Conservation (phyloP, 1,284 basidiomycete genomes). For the Meripilus lineatus region DNA sequence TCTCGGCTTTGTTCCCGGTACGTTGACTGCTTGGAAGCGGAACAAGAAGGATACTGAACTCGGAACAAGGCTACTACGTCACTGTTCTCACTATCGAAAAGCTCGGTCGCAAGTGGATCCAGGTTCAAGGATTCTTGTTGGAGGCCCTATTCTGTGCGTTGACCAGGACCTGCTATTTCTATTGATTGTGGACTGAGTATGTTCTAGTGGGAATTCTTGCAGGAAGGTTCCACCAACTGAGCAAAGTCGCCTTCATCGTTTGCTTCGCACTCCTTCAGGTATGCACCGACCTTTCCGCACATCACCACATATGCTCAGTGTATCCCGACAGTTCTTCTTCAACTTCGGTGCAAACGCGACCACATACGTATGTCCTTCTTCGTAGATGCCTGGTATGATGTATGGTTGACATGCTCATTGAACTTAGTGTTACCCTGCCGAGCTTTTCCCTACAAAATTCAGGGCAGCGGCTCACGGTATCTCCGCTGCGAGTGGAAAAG, state of each 20-base stretch:
- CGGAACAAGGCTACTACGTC: constrained; percentile 15
- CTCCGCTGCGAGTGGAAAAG: constrained; percentile 75
- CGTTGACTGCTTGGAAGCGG: constrained; percentile 7
- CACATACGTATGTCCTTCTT: neutral
- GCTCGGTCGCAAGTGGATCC: constrained; percentile 2
- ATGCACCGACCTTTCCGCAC: neutral
- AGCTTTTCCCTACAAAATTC: constrained; percentile 83
- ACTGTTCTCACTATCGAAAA: constrained; percentile 10
- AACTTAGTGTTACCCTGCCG: constrained; percentile 4
- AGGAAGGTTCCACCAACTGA: constrained; percentile 59
- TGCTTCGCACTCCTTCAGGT: constrained; percentile 56
- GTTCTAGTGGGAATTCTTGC: constrained; percentile 56
- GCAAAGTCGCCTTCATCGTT: constrained; percentile 60
- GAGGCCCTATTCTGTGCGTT: constrained; percentile 59
- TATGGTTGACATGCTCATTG: neutral
- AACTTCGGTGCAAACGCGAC: constrained; percentile 5
- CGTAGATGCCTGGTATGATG: neutral
- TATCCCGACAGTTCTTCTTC: constrained; percentile 1
- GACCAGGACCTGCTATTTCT: neutral
- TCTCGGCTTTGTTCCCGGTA: constrained; percentile 71
- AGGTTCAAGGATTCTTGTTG: constrained; percentile 36
- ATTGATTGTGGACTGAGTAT: neutral
- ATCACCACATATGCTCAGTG: neutral
- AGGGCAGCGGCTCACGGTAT: constrained; percentile 78
- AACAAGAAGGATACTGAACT: constrained; percentile 17